These are phyloP conservation scores for Alnus rubra DNA, from an alignment of 306 rosid genomes.

Conservation along the genomic window DNA sequence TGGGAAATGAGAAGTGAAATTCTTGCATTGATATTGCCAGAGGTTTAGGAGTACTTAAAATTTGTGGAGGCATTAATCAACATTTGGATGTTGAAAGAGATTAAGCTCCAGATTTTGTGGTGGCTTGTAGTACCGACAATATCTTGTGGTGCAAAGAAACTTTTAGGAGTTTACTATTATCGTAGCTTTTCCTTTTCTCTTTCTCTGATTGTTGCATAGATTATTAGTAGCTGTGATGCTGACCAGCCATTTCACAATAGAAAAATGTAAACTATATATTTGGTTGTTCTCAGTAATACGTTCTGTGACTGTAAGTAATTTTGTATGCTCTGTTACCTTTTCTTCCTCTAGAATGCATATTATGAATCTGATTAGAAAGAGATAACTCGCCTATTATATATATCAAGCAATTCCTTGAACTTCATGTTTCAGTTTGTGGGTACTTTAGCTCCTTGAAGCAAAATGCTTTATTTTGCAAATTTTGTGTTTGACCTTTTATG, in stretches of 20 bases:
- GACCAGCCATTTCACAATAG: neutral
- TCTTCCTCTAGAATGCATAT: neutral
- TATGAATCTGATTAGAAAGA: neutral
- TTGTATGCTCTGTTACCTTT: neutral
- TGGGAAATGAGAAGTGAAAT: neutral
- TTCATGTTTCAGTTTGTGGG: neutral
- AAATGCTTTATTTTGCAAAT: no score
- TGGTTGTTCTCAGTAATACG: neutral
- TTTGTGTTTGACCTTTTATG: no score
- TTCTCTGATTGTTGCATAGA: neutral
- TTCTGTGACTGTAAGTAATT: no score
- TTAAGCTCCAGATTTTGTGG: neutral
- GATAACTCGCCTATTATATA: no score
- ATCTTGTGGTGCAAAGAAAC: neutral
- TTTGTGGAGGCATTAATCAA: neutral
- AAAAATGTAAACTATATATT: neutral
- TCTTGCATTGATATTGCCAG: neutral
- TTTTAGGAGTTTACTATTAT: neutral
- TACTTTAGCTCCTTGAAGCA: neutral
- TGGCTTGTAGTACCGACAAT: neutral
- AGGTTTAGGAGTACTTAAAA: neutral
- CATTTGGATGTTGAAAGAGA: neutral
- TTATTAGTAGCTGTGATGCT: neutral
- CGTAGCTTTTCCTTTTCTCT: neutral
- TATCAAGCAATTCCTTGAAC: neutral